These are phyloP conservation scores for Talaromyces sp. DNA, from an alignment of 2,329 filamentous ascomycete genomes.

Conservation along the genomic window DNA sequence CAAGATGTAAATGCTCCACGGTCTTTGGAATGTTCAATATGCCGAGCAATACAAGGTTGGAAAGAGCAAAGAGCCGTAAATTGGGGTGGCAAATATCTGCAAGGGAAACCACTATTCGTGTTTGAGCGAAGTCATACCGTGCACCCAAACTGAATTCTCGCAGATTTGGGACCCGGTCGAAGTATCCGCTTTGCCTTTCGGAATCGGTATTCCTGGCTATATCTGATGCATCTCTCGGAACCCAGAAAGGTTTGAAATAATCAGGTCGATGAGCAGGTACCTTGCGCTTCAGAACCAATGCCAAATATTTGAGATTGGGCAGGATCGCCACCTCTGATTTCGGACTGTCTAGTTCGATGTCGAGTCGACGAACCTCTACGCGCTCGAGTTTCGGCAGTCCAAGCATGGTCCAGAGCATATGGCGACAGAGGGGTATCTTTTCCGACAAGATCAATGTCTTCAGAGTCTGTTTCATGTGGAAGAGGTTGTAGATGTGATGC, in stretches of 20 bases:
- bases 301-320: conserved; percentile 11
- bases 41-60: background rate
- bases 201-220: background rate
- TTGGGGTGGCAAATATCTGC: conserved; percentile 4
- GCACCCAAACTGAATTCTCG: conserved; percentile 8
- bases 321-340: background rate
- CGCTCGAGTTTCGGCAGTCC: conserved; percentile 31
- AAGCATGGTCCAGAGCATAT: background rate
- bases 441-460: conserved; percentile 31
- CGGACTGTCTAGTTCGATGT: background rate
- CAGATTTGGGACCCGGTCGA: conserved; percentile 14
- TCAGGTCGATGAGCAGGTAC: background rate
- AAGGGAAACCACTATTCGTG: background rate
- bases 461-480: conserved; percentile 4
- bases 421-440: conserved; percentile 9
- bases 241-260: conserved; percentile 3
- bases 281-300: background rate
- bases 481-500: conserved; percentile 7
- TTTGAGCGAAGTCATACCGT: background rate
- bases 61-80: conserved; percentile 1
- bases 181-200: background rate
- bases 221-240: background rate
- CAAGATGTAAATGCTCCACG: conserved; percentile 7
- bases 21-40: background rate
- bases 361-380: conserved; percentile 9